Evolutionary conservation across 2,329 filamentous ascomycete species (phyloP).

Genomic region (Samsoniella hepiali): DNA sequence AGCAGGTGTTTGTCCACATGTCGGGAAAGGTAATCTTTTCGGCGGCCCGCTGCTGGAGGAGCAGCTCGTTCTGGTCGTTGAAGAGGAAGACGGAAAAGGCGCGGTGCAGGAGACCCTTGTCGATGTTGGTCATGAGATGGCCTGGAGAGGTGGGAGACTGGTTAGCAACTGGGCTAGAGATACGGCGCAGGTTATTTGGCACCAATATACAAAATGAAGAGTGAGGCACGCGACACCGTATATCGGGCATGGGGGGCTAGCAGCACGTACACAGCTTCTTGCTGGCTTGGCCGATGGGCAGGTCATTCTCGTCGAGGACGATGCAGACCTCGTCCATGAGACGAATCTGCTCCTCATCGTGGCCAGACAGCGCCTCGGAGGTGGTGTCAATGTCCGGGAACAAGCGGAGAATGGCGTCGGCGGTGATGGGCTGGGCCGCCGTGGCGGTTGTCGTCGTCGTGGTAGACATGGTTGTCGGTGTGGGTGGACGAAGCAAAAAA

Average conservation of each 20-base stretch:
- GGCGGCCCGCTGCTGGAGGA: slow-evolving; percentile 89
- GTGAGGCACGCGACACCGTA: too few species aligned
- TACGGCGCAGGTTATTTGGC: not conserved
- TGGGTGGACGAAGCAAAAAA: slow-evolving; percentile 7
- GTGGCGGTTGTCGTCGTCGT: slow-evolving; percentile 39
- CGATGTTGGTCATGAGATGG: slow-evolving; percentile 98
- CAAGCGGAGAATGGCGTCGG: slow-evolving; percentile 78
- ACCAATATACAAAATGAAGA: too few species aligned
- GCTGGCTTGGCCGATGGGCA: slow-evolving; percentile 91
- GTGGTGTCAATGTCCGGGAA: slow-evolving; percentile 79
- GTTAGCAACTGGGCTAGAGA: not conserved
- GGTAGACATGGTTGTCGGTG: slow-evolving; percentile 24
- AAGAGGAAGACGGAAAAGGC: slow-evolving; percentile 99
- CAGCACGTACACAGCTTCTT: slow-evolving; percentile 80
- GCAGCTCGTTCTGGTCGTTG: slow-evolving; percentile 85
- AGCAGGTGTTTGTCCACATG: slow-evolving; percentile 99
- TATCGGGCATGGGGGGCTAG: too few species aligned
- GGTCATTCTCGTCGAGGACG: slow-evolving; percentile 86
- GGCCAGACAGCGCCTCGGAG: slow-evolving; percentile 76
- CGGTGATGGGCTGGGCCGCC: slow-evolving; percentile 66
- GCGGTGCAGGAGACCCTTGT: slow-evolving; percentile 91
- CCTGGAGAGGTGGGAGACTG: slow-evolving; percentile 49
- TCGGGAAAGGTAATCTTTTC: slow-evolving; percentile 99
- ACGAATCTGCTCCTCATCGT: slow-evolving; percentile 96
- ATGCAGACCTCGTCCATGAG: slow-evolving; percentile 99